Evolutionary conservation across 1,139 yeast species (phyloP).

Genomic region (Blastobotrys malaysiensis): DNA sequence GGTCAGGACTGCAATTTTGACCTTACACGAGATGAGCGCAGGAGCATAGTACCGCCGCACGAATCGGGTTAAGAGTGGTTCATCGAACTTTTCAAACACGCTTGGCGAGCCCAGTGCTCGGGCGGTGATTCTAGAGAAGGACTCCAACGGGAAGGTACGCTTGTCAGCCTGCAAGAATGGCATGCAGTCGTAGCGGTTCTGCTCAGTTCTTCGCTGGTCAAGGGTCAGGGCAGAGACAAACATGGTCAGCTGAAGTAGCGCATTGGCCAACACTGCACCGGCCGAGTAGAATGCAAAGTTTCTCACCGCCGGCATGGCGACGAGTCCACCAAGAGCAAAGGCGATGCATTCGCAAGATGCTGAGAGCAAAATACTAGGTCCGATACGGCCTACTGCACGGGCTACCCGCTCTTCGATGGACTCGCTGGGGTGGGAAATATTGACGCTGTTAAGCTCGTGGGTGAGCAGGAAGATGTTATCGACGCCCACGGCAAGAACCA

Average conservation of each 20-base stretch:
- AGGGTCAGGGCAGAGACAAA: constrained; percentile 68
- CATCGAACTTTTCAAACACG: constrained; percentile 24
- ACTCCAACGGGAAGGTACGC: constrained; percentile 15
- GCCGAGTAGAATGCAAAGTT: constrained; percentile 91
- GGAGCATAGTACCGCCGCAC: constrained; percentile 52
- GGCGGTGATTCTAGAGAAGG: constrained; percentile 23
- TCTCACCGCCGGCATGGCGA: constrained; percentile 91
- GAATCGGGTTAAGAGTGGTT: constrained; percentile 36
- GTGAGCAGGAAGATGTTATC: constrained; percentile 86
- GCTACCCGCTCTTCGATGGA: constrained; percentile 53
- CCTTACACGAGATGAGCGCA: constrained; percentile 40
- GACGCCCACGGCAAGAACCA: constrained; percentile 89
- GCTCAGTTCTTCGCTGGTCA: constrained; percentile 60
- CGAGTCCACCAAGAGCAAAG: constrained; percentile 71
- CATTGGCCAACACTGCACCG: constrained; percentile 74
- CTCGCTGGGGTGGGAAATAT: constrained; percentile 41
- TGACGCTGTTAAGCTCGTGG: constrained; percentile 63
- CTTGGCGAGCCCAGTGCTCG: constrained; percentile 26
- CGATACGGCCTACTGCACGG: constrained; percentile 61
- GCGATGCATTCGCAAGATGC: constrained; percentile 72
- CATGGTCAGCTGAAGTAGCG: constrained; percentile 71
- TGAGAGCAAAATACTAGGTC: constrained; percentile 81
- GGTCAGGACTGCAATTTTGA: constrained; percentile 46
- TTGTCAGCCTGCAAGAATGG: constrained; percentile 27
- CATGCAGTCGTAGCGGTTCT: constrained; percentile 53